phyloP scores from a whole-genome alignment of 148 eudicot genomes.

The Rhododendron kiyosumense region DNA sequence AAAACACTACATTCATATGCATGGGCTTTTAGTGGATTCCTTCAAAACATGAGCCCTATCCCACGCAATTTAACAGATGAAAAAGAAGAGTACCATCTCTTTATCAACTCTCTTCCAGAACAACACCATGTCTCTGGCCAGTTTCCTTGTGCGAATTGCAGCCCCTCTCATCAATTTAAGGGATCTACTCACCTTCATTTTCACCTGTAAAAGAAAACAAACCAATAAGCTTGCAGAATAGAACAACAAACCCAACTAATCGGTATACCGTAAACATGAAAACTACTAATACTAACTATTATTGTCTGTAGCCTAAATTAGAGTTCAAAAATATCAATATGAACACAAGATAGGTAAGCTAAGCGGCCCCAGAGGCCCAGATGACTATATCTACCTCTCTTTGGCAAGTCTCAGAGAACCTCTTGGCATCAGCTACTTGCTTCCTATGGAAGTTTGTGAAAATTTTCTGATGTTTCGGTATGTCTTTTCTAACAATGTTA shows the following conservation, averaged over 20 bases:
- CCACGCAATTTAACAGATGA: neutral
- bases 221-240: slow-evolving; percentile 4
- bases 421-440: slow-evolving; percentile 79
- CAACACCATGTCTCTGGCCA: slow-evolving; percentile 93
- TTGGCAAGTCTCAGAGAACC: slow-evolving; percentile 86
- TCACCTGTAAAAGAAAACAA: slow-evolving; percentile 50
- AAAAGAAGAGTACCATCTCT: slow-evolving; percentile 70
- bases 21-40: neutral
- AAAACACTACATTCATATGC: neutral
- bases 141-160: slow-evolving; percentile 72
- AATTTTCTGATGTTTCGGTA: slow-evolving; percentile 69
- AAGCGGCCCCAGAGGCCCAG: neutral
- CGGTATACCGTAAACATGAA: neutral
- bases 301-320: neutral
- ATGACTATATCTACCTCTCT: slow-evolving; percentile 61
- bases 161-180: slow-evolving; percentile 80
- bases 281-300: neutral
- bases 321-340: neutral
- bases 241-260: neutral
- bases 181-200: slow-evolving; percentile 88
- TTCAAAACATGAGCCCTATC: neutral
- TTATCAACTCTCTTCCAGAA: slow-evolving; percentile 96
- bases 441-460: slow-evolving; percentile 60
- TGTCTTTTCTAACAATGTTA: slow-evolving; percentile 71
- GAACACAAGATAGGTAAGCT: neutral